Conservation (phyloP, 2,329 filamentous ascomycete species). For the Neonectria punicea region DNA sequence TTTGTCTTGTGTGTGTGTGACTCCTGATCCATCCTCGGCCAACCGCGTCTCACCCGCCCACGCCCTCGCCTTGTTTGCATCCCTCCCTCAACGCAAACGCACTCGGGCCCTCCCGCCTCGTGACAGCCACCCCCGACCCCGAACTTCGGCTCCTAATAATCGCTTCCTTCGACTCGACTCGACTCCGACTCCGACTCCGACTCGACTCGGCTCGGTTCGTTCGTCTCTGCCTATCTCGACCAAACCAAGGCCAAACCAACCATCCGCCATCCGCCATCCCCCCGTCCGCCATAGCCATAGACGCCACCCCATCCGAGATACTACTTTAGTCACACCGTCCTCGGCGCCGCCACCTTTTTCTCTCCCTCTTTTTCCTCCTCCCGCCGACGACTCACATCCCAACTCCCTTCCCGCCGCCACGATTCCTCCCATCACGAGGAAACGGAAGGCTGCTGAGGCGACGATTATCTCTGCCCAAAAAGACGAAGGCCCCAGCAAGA, state of each 20-base stretch:
- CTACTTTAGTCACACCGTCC: slow-evolving; percentile 24
- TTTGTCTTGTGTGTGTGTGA: not conserved
- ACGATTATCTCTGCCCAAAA: slow-evolving; percentile 60
- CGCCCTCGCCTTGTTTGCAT: not conserved
- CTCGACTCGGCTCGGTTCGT: not conserved
- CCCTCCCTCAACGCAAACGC: not conserved
- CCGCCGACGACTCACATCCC: slow-evolving; percentile 1
- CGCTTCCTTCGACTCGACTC: slow-evolving; percentile 2
- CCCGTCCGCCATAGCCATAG: slow-evolving; percentile 9
- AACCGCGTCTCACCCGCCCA: not conserved
- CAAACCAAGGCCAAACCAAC: not conserved
- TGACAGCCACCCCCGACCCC: slow-evolving; percentile 13
- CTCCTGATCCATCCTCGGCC: not conserved
- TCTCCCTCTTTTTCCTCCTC: not conserved
- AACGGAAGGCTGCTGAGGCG: slow-evolving; percentile 74
- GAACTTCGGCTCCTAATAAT: not conserved
- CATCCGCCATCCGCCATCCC: not conserved
- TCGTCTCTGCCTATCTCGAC: slow-evolving; percentile 18
- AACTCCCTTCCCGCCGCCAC: slow-evolving; percentile 51
- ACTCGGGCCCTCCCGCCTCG: slow-evolving; percentile 10
- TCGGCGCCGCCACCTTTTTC: slow-evolving; percentile 16
- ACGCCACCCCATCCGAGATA: slow-evolving; percentile 5
- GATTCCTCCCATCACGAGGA: slow-evolving; percentile 69
- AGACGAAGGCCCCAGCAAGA: slow-evolving; percentile 61
- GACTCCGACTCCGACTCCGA: not conserved